These are phyloP conservation scores for Phytophthora meadii DNA, from an alignment of 352 stramenopile genomes.

Conservation along the genomic window DNA sequence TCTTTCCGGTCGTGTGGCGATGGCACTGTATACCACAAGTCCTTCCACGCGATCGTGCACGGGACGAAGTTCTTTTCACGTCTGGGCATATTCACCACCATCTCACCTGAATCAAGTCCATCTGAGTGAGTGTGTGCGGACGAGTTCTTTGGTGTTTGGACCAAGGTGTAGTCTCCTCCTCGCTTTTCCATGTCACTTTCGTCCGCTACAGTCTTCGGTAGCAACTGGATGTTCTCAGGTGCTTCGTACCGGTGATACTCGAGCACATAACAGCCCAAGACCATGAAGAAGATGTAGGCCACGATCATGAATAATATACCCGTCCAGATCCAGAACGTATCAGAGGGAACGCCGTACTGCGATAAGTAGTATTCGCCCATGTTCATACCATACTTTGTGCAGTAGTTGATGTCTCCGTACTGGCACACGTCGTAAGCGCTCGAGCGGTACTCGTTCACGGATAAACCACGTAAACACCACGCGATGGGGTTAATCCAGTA, in stretches of 20 bases:
- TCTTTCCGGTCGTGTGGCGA: neutral
- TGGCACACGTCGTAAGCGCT: constrained; percentile 3
- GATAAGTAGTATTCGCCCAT: constrained; percentile 9
- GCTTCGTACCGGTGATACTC: constrained; percentile 7
- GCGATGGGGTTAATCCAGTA: constrained; percentile 1
- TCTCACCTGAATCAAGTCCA: neutral
- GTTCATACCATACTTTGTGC: neutral
- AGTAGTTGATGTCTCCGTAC: constrained; percentile 8
- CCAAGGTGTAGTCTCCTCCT: constrained; percentile 6
- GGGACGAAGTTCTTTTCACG: constrained; percentile 4
- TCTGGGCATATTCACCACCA: neutral
- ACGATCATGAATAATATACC: constrained; percentile 13
- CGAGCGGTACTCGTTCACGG: constrained; percentile 7
- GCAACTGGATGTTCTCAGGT: neutral
- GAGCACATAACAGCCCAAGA: neutral
- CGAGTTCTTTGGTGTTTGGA: neutral
- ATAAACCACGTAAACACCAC: constrained; percentile 1
- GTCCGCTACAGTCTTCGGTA: constrained; percentile 1
- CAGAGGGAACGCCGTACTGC: constrained; percentile 1
- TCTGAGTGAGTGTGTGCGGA: neutral
- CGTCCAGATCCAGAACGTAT: constrained; percentile 1
- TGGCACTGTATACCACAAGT: constrained; percentile 3
- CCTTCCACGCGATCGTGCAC: neutral
- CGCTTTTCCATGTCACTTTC: constrained; percentile 6
- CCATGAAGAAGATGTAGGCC: constrained; percentile 13